phyloP scores from a whole-genome alignment of 139 green algal species.

The Choricystis sp. region DNA sequence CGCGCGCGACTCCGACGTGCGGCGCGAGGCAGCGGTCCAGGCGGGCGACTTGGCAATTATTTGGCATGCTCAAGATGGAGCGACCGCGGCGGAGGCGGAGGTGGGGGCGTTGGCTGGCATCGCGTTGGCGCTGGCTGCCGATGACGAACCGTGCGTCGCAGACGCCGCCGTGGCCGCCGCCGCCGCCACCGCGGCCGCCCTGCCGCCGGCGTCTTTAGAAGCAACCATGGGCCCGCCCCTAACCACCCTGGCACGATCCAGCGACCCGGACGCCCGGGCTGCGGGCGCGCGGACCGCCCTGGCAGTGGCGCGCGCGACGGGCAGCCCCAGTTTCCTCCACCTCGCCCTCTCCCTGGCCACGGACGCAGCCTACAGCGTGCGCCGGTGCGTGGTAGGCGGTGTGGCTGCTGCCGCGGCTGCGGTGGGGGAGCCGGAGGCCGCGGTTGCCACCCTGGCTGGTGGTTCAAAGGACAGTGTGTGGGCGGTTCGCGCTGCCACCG shows the following conservation, averaged over 20 bases:
- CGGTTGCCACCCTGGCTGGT: background rate
- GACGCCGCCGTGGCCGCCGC: no score
- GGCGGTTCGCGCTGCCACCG: background rate
- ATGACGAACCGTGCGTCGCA: background rate
- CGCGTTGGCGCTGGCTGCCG: no score
- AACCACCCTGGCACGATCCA: background rate
- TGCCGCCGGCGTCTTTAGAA: background rate
- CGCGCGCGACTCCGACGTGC: slow-evolving; percentile 8
- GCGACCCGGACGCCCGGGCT: background rate
- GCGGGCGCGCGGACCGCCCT: background rate
- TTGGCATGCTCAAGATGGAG: background rate
- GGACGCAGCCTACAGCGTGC: background rate
- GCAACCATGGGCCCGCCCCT: background rate
- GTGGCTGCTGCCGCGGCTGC: background rate
- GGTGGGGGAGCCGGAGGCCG: background rate
- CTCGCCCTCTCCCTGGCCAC: background rate
- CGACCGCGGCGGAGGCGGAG: background rate
- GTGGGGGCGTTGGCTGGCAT: background rate
- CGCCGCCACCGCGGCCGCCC: no score
- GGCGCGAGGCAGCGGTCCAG: slow-evolving; percentile 2
- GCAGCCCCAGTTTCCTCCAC: background rate
- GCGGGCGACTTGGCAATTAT: background rate
- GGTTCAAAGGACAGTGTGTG: background rate
- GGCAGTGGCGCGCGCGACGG: background rate
- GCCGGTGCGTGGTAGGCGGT: background rate